These are phyloP conservation scores for Calonectria hawksworthii DNA, from an alignment of 2,329 filamentous ascomycete species.

Conservation along the genomic window DNA sequence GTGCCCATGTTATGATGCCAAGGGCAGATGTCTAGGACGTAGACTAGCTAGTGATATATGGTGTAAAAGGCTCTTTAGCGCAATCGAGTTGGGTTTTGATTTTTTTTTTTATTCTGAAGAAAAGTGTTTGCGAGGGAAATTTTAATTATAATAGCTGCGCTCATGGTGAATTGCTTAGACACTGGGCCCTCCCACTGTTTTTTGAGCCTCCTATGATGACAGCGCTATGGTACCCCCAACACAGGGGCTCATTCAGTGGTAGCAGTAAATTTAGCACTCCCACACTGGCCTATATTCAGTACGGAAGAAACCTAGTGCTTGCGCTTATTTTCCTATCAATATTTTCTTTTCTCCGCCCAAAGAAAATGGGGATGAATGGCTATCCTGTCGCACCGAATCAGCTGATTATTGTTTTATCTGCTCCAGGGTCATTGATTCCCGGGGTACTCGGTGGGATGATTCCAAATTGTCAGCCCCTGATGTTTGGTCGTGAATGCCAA, in stretches of 20 bases:
- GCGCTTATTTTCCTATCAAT: background rate
- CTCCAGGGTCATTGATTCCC: background rate
- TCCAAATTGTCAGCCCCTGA: background rate
- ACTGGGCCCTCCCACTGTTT: background rate
- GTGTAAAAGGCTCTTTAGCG: background rate
- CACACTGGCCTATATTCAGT: background rate
- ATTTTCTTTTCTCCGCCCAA: too few relatives aligned
- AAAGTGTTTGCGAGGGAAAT: background rate
- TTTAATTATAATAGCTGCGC: too few relatives aligned
- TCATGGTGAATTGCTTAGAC: background rate
- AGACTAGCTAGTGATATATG: background rate
- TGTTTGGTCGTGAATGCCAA: background rate
- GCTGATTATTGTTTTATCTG: background rate
- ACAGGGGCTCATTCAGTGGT: background rate
- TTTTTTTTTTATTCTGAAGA: background rate
- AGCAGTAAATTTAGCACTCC: background rate
- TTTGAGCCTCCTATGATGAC: too few relatives aligned
- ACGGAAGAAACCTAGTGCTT: background rate
- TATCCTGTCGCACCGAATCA: background rate
- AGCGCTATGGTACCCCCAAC: background rate
- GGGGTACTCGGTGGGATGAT: background rate
- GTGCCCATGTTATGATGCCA: too few relatives aligned
- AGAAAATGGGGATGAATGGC: background rate
- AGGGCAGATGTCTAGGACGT: too few relatives aligned
- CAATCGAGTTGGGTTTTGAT: background rate